A percentile compares a stretch with the other conserved stretches of the same genome.
phyloP scores from a whole-genome alignment of 768 basidiomycete species.

The Serendipita indica region DNA sequence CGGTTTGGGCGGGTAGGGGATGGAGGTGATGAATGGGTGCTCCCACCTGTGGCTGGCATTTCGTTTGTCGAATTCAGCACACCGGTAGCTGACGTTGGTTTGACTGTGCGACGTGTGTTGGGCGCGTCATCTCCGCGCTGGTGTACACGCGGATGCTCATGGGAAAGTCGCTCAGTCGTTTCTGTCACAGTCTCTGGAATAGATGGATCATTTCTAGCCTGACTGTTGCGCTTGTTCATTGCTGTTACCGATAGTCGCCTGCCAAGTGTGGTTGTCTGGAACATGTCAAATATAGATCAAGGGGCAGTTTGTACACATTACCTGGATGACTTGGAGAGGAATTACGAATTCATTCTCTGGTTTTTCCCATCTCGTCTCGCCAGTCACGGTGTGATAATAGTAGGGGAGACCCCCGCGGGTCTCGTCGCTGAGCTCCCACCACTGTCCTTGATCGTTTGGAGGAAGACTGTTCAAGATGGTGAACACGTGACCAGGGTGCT shows the following conservation, averaged over 20 bases:
- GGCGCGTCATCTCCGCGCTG: no score
- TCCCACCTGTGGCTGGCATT: no score
- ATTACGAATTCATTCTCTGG: conserved; percentile 72
- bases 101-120: no score
- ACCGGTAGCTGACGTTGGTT: no score
- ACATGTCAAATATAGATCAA: background rate
- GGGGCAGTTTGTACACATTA: conserved; percentile 18
- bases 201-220: background rate
- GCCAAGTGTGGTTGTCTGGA: conserved; percentile 8
- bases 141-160: no score
- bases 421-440: conserved; percentile 90
- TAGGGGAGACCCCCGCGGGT: conserved; percentile 72
- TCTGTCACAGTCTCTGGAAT: background rate
- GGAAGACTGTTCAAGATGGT: conserved; percentile 41
- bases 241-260: conserved; percentile 4
- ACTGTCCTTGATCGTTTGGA: conserved; percentile 71
- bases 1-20: conserved; percentile 1
- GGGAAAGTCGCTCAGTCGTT: background rate
- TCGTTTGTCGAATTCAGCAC: no score
- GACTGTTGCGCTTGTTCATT: conserved; percentile 2
- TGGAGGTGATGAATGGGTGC: background rate
- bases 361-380: conserved; percentile 86
- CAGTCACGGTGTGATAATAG: conserved; percentile 87
- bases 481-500: background rate
- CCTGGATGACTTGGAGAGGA: conserved; percentile 78